Evolutionary conservation across 495 filamentous ascomycete genomes (phyloP).

Genomic region (Penicillium pulvis): DNA sequence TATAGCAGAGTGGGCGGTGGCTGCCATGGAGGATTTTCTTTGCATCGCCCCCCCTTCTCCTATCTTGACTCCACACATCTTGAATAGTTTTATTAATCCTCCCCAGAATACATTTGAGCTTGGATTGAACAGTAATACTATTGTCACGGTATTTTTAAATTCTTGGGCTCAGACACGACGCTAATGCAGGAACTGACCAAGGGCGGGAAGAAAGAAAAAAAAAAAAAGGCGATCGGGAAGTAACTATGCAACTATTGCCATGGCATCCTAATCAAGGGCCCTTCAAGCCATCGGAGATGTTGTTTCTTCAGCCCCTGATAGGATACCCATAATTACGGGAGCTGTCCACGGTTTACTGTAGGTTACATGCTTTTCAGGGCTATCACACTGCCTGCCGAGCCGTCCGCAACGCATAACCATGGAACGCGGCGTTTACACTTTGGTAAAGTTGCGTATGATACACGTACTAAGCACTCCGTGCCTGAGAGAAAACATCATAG

Average conservation of each 20-base stretch:
- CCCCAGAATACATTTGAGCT: background rate
- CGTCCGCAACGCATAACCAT: slow-evolving; percentile 10
- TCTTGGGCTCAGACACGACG: slow-evolving; percentile 27
- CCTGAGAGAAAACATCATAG: slow-evolving; percentile 1
- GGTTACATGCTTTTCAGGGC: background rate
- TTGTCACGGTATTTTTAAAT: background rate
- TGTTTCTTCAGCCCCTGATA: slow-evolving; percentile 1
- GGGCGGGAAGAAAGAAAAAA: slow-evolving; percentile 3
- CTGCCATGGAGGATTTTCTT: slow-evolving; percentile 20
- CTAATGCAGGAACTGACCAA: slow-evolving; percentile 51
- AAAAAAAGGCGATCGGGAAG: background rate
- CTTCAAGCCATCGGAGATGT: background rate
- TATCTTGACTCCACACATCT: slow-evolving; percentile 9
- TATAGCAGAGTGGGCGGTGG: background rate
- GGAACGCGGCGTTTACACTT: slow-evolving; percentile 10
- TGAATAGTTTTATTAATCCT: background rate
- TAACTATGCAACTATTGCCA: background rate
- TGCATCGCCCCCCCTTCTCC: slow-evolving; percentile 11
- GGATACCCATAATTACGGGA: slow-evolving; percentile 3
- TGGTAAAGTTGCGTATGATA: slow-evolving; percentile 2
- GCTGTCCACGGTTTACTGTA: background rate
- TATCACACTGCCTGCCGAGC: background rate
- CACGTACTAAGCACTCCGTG: background rate
- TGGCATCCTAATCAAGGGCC: background rate
- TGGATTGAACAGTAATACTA: background rate